Evolutionary conservation across 192 early-diverging fungal genomes (phyloP), one percentile per base, ranked within the genome.

Genomic region (Linderina pennispora): DNA sequence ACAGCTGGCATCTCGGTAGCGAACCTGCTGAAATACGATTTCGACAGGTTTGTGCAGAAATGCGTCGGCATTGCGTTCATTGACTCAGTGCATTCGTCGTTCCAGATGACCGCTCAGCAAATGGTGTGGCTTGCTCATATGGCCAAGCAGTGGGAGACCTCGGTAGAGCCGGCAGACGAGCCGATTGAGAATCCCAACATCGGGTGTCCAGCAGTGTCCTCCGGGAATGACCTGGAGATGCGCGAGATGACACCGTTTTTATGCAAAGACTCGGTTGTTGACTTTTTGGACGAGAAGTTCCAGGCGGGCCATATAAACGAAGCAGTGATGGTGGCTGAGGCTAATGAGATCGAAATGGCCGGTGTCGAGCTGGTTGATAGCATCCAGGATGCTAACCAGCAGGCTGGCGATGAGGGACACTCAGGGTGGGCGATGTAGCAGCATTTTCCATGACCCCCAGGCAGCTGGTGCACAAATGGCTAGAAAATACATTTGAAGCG

Each of bases 11-110:
- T 45, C 10, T 23, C 66, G 4, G 37, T 62, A 6, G 41, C 51
- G 23, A 48, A 70, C 33, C 21, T 70, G 31, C 36, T 70, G 17
- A 50, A 31, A 32, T 51, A 70, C 24, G 66, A 70, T 31, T 70
- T 41, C 57, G 31, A 23, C 4, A 21, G 60, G 42, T 70, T 63
- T 35, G 50, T 46, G 2, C 31, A 35, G 14, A 58, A 58, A 18
- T 23, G 43, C 14, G 54, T 48, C 4, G 26, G 66, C 3, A 19
- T 62, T 9, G 66, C 59, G 5, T 70, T 62, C 54, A 62, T 70
- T 34, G 66, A 70, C 25, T 62, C 66, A 2, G 40, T 25, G 7
- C 66, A 70, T 25, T 48, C 66, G 32, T 41, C 39, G 19, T 59
- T 48, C 33, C 40, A 44, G 23, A 34, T 70, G 19, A 43, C n/a